Evolutionary conservation across 495 filamentous ascomycete genomes (phyloP).

Genomic region (Schizothecium vesticola): DNA sequence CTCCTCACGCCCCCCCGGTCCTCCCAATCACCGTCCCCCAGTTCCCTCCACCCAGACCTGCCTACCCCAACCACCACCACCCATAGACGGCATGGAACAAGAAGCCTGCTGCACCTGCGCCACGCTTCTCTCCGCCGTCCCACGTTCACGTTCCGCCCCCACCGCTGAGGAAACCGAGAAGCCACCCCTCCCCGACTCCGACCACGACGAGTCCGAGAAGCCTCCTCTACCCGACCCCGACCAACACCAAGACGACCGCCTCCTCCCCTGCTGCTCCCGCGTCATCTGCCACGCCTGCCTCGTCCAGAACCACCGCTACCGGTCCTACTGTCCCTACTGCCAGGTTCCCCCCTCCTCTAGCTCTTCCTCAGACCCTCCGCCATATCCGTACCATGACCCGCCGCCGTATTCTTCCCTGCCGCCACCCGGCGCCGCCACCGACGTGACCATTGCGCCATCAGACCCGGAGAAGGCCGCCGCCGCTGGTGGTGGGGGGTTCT

Average conservation of each 20-base stretch:
- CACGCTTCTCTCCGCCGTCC: slow-evolving; percentile 45
- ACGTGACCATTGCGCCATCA: slow-evolving; percentile 25
- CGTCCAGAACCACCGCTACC: slow-evolving; percentile 58
- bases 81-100: slow-evolving; percentile 6
- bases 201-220: slow-evolving; percentile 20
- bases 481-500: background rate
- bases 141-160: slow-evolving; percentile 24
- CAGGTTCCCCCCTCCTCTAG: slow-evolving; percentile 44
- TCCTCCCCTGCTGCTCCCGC: background rate
- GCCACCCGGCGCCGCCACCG: slow-evolving; percentile 34
- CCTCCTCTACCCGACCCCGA: background rate
- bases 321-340: slow-evolving; percentile 58
- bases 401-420: slow-evolving; percentile 45
- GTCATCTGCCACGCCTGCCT: background rate
- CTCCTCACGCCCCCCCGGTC: background rate
- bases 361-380: background rate
- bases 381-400: slow-evolving; percentile 32
- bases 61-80: background rate
- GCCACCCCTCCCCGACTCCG: slow-evolving; percentile 42
- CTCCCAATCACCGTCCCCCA: background rate
- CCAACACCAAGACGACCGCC: background rate
- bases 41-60: background rate
- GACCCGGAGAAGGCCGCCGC: slow-evolving; percentile 8
- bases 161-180: slow-evolving; percentile 44
- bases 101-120: slow-evolving; percentile 63